Conservation (phyloP, 2,329 filamentous ascomycete species). For the Ceratocystis diversiconidia region DNA sequence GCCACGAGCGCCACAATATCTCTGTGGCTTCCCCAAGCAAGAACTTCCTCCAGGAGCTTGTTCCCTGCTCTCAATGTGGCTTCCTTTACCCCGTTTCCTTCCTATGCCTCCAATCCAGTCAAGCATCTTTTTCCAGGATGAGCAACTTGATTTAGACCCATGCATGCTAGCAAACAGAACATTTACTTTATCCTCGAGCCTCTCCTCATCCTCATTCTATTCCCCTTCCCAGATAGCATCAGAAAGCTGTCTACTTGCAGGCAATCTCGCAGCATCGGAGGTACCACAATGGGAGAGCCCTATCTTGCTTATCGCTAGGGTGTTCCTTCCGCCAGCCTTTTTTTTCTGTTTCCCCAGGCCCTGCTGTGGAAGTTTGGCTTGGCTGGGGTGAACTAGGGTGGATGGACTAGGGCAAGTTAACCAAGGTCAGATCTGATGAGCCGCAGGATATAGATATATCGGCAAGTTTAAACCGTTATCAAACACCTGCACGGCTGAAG, state of each 20-base stretch:
- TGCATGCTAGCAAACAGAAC: not conserved
- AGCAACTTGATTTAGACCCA: not conserved
- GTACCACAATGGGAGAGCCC: not conserved
- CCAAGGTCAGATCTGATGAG: not conserved
- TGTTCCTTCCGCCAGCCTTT: not conserved
- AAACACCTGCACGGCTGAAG: not conserved
- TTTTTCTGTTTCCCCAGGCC: not conserved
- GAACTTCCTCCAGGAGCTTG: not conserved
- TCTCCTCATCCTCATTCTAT: not conserved
- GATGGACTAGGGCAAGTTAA: not conserved
- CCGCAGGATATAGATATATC: not conserved
- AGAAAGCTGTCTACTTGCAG: not conserved
- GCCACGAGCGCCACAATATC: not conserved
- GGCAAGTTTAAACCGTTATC: not conserved
- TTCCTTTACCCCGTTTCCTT: not conserved
- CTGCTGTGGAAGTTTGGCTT: not conserved
- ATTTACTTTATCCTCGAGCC: not conserved
- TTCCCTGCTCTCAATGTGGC: not conserved
- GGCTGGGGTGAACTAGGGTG: not conserved
- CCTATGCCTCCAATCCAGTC: not conserved
- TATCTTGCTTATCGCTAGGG: not conserved
- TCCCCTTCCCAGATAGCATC: not conserved
- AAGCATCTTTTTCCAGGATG: not conserved
- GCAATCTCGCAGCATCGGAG: not conserved
- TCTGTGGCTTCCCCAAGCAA: not conserved